Evolutionary conservation across 257 asterid genomes (phyloP).

Genomic region (Plantago major): DNA sequence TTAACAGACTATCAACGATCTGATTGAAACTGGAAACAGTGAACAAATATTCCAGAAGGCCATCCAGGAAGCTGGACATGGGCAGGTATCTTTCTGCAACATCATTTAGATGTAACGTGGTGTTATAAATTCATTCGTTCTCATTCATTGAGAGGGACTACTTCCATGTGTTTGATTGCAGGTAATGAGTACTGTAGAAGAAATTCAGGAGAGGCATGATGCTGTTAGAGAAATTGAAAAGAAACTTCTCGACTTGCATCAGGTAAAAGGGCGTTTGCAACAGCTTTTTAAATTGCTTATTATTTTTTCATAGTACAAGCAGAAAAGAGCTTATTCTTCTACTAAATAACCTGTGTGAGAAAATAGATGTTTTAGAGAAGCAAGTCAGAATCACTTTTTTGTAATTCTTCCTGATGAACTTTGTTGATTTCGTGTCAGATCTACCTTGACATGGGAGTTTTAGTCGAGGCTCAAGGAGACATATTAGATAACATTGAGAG

Average conservation of each 20-base stretch:
- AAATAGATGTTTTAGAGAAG: too few species aligned
- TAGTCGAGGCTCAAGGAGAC: constrained; percentile 85
- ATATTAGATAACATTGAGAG: constrained; percentile 76
- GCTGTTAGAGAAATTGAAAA: constrained; percentile 82
- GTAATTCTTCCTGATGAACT: not conserved
- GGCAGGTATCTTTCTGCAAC: constrained; percentile 46
- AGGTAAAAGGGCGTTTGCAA: constrained; percentile 31
- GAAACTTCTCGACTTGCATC: constrained; percentile 80
- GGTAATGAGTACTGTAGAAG: constrained; percentile 72
- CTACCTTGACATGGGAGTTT: constrained; percentile 82
- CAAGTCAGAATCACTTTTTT: not conserved
- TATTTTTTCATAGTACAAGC: too few species aligned
- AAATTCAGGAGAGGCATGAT: constrained; percentile 90
- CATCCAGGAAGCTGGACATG: constrained; percentile 72
- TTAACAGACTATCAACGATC: constrained; percentile 69
- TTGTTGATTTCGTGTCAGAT: constrained; percentile 30
- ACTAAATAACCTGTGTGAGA: too few species aligned
- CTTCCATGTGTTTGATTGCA: constrained; percentile 17
- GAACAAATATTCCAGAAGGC: constrained; percentile 88
- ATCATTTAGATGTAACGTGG: not conserved
- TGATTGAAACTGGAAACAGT: constrained; percentile 81
- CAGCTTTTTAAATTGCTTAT: too few species aligned
- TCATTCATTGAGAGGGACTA: not conserved
- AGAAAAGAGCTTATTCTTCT: not conserved
- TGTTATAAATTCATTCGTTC: not conserved